Evolutionary conservation across 352 stramenopile species (phyloP).

Genomic region (Globisporangium echinulatum): DNA sequence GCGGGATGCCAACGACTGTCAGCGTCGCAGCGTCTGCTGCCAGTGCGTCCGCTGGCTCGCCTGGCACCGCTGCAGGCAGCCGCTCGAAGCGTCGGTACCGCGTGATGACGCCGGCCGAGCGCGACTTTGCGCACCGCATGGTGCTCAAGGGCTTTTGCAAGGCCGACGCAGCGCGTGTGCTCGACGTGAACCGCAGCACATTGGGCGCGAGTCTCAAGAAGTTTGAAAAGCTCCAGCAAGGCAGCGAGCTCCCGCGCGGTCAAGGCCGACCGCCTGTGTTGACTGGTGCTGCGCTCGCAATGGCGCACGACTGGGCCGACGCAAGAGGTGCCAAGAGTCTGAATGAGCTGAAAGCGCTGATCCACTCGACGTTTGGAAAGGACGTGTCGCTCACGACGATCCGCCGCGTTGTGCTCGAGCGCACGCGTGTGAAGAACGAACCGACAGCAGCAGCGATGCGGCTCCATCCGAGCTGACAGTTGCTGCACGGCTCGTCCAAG

Average conservation of each 20-base stretch:
- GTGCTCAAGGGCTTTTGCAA: neutral
- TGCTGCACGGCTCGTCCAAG: too few species aligned
- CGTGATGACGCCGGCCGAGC: constrained; percentile 2
- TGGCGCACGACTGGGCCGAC: constrained; percentile 2
- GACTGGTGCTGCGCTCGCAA: neutral
- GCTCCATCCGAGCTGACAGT: too few species aligned
- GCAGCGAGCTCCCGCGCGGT: neutral
- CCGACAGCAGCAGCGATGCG: neutral
- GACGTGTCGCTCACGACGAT: constrained; percentile 3
- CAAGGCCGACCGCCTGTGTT: constrained; percentile 2
- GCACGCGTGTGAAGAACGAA: neutral
- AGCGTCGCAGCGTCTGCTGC: neutral
- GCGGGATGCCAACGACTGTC: too few species aligned
- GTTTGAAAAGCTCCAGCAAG: neutral
- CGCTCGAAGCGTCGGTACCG: neutral
- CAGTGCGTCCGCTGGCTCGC: neutral
- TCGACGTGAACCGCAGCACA: constrained; percentile 3
- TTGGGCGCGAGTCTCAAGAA: constrained; percentile 5
- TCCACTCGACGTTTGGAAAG: neutral
- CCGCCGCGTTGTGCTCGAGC: constrained; percentile 5
- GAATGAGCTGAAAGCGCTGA: neutral
- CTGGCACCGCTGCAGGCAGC: neutral
- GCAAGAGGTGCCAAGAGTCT: neutral
- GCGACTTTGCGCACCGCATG: constrained; percentile 4
- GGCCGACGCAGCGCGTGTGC: constrained; percentile 1